A percentile compares a stretch with the other conserved stretches of the same genome.
Conservation (phyloP, 169 alveolate species). For the Theileria orientalis region DNA sequence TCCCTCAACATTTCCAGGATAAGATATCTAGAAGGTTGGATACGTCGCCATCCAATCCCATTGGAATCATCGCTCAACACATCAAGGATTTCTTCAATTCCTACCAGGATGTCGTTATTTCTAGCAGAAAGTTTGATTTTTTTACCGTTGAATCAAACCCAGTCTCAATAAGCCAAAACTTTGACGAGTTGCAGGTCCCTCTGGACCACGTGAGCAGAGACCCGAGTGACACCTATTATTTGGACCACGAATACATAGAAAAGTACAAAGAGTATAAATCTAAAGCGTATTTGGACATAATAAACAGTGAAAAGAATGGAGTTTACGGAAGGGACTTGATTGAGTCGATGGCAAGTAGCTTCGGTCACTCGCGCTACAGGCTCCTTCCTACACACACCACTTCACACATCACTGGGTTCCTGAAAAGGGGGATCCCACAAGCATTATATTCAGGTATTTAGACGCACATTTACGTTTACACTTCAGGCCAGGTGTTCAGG, state of each 20-base stretch:
- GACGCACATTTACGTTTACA: not conserved
- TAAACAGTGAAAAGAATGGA: conserved; percentile 37
- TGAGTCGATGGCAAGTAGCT: conserved; percentile 14
- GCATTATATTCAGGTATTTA: conserved; percentile 77
- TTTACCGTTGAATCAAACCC: conserved; percentile 31
- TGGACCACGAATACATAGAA: conserved; percentile 63
- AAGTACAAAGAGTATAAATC: conserved; percentile 16
- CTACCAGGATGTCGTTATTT: not conserved
- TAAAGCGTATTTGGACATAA: not conserved
- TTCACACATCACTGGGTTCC: conserved; percentile 83
- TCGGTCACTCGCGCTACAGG: conserved; percentile 46
- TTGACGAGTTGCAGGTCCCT: conserved; percentile 87
- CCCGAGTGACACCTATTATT: conserved; percentile 84
- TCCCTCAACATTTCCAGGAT: conserved; percentile 33
- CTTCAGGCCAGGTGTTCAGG: conserved; percentile 86
- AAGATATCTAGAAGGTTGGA: conserved; percentile 45
- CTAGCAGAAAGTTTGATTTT: conserved; percentile 3
- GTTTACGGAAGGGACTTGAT: conserved; percentile 53
- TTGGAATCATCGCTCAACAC: conserved; percentile 27
- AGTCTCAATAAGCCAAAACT: conserved; percentile 70
- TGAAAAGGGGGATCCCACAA: conserved; percentile 72
- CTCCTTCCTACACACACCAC: conserved; percentile 88
- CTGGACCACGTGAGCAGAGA: conserved; percentile 84
- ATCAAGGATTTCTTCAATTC: conserved; percentile 38
- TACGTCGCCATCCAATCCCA: conserved; percentile 24